Percentiles rank a stretch among this genome's conserved stretches.
Conservation (phyloP, 2,329 filamentous ascomycete species). For the Celoporthe dispersa region DNA sequence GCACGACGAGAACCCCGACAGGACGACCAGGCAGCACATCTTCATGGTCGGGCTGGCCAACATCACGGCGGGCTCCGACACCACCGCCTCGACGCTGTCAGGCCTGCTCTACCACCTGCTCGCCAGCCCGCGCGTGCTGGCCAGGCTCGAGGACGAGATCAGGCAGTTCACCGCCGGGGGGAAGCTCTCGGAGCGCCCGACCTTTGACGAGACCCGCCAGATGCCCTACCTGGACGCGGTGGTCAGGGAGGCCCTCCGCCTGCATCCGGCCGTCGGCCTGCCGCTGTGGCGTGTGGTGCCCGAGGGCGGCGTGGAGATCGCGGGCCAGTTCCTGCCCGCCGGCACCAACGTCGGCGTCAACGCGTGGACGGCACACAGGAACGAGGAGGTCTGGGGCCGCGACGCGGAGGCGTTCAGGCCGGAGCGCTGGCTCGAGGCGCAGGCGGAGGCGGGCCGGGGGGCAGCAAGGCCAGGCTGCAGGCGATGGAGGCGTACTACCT, state of each 20-base stretch:
- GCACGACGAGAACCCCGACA: constrained; percentile 46
- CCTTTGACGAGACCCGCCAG: constrained; percentile 44
- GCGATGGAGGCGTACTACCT: constrained; percentile 24
- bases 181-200: constrained; percentile 31
- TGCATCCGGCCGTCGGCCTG: constrained; percentile 54
- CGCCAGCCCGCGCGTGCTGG: constrained; percentile 35
- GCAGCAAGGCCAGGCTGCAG: constrained; percentile 19
- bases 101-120: constrained; percentile 51
- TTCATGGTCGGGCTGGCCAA: constrained; percentile 38
- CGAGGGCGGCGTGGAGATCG: constrained; percentile 46
- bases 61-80: constrained; percentile 47
- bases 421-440: constrained; percentile 28
- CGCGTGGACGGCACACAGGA: constrained; percentile 26
- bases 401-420: constrained; percentile 24
- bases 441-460: constrained; percentile 9
- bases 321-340: constrained; percentile 26
- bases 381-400: constrained; percentile 22
- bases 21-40: constrained; percentile 44
- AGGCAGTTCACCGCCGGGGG: constrained; percentile 23
- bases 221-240: constrained; percentile 58
- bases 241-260: constrained; percentile 56
- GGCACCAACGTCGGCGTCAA: constrained; percentile 28
- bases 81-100: constrained; percentile 53
- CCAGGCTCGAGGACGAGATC: constrained; percentile 35
- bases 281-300: constrained; percentile 55